phyloP scores from a whole-genome alignment of 2,329 filamentous ascomycete species.

The Meredithiella fracta region DNA sequence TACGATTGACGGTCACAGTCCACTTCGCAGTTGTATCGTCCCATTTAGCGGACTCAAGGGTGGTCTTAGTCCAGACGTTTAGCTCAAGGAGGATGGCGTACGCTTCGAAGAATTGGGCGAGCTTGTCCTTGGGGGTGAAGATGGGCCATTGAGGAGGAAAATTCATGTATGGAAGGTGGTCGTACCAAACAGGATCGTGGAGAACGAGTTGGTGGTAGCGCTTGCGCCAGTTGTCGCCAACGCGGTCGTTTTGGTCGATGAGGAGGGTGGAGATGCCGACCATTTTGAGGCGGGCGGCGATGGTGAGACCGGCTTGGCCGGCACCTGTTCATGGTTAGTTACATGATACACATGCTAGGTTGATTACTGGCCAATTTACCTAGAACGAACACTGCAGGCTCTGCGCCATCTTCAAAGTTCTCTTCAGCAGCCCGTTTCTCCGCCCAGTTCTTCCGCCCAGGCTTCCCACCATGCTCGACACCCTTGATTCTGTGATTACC shows the following conservation, averaged over 20 bases:
- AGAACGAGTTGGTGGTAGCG: conserved; percentile 49
- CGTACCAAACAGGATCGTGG: conserved; percentile 48
- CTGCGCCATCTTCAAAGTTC: conserved; percentile 28
- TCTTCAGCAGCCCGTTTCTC: conserved; percentile 33
- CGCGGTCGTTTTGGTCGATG: conserved; percentile 39
- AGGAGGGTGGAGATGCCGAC: conserved; percentile 38
- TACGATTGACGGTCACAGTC: conserved; percentile 38
- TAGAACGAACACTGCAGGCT: conserved; percentile 45
- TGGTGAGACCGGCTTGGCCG: conserved; percentile 42
- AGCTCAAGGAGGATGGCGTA: conserved; percentile 51
- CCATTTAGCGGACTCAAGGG: conserved; percentile 31
- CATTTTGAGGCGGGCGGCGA: conserved; percentile 42
- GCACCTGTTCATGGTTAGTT: conserved; percentile 26
- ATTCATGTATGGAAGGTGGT: conserved; percentile 45
- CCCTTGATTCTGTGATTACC: conserved; percentile 35
- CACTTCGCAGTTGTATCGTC: conserved; percentile 33
- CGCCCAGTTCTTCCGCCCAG: conserved; percentile 41
- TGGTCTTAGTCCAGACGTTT: conserved; percentile 46
- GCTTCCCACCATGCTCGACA: conserved; percentile 35
- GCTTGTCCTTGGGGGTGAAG: conserved; percentile 56
- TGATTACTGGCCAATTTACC: conserved; percentile 31
- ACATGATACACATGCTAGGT: neutral
- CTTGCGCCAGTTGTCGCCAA: conserved; percentile 49
- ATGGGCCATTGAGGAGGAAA: conserved; percentile 52
- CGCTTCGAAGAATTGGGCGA: conserved; percentile 50